Evolutionary conservation across 2,329 filamentous ascomycete species (phyloP).

Genomic region (Dryadomyces quercivorus): DNA sequence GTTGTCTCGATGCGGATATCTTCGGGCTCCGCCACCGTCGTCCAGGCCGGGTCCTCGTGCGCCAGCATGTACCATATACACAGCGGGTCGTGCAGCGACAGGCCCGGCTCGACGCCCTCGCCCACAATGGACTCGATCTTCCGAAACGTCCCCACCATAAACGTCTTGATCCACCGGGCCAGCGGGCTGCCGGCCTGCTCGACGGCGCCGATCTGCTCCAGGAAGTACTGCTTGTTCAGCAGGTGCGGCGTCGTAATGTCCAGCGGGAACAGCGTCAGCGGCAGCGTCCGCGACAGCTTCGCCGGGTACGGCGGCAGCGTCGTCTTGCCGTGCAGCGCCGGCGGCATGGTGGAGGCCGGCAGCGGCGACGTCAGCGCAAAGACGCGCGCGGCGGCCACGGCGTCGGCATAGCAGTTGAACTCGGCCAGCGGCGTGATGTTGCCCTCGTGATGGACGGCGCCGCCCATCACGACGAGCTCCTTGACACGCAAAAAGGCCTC

Average conservation of each 20-base stretch:
- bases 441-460: slow-evolving; percentile 64
- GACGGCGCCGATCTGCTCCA: slow-evolving; percentile 38
- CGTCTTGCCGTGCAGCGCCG: slow-evolving; percentile 37
- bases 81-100: slow-evolving; percentile 66
- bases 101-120: slow-evolving; percentile 42
- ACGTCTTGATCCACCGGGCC: slow-evolving; percentile 59
- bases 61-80: slow-evolving; percentile 70
- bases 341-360: slow-evolving; percentile 72
- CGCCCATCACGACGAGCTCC: slow-evolving; percentile 93
- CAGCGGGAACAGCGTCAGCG: slow-evolving; percentile 60
- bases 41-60: slow-evolving; percentile 45
- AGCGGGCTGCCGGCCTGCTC: slow-evolving; percentile 56
- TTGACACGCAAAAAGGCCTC: slow-evolving; percentile 81
- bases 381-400: slow-evolving; percentile 62
- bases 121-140: slow-evolving; percentile 54
- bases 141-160: slow-evolving; percentile 57
- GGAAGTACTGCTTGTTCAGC: slow-evolving; percentile 49
- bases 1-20: slow-evolving; percentile 83
- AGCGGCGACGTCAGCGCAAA: slow-evolving; percentile 64
- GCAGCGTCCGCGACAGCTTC: slow-evolving; percentile 49
- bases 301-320: slow-evolving; percentile 50
- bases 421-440: slow-evolving; percentile 81
- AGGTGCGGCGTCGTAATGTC: slow-evolving; percentile 66
- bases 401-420: slow-evolving; percentile 91
- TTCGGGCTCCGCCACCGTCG: slow-evolving; percentile 45